A percentile compares a stretch with the other conserved stretches of the same genome.
Conservation (phyloP, 2,329 filamentous ascomycete genomes). For the Pseudogymnoascus sp. region DNA sequence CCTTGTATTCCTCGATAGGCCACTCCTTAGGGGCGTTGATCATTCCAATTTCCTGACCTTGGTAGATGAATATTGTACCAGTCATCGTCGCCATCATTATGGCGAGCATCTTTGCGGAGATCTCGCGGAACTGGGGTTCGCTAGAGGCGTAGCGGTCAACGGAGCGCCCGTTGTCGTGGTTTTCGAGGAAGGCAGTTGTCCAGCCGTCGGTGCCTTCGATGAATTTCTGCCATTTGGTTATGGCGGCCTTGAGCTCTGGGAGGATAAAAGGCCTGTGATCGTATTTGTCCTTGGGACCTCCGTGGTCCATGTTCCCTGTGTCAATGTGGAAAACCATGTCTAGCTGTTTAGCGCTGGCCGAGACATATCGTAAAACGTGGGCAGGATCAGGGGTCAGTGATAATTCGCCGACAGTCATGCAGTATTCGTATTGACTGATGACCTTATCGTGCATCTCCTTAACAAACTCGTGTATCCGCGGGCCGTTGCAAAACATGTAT, state of each 20-base stretch:
- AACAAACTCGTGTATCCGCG: conserved; percentile 61
- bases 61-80: conserved; percentile 51
- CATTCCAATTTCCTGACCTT: conserved; percentile 55
- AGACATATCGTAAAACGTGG: conserved; percentile 53
- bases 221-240: conserved; percentile 44
- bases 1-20: conserved; percentile 42
- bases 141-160: conserved; percentile 40
- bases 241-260: conserved; percentile 40
- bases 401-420: conserved; percentile 66
- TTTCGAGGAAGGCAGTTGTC: conserved; percentile 56
- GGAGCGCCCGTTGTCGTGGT: conserved; percentile 53
- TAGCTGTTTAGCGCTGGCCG: conserved; percentile 49
- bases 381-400: conserved; percentile 52
- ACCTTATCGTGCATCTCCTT: conserved; percentile 55
- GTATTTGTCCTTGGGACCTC: conserved; percentile 46
- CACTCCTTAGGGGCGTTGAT: conserved; percentile 47
- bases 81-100: conserved; percentile 42
- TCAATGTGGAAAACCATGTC: conserved; percentile 66
- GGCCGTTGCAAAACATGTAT: conserved; percentile 58
- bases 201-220: conserved; percentile 46
- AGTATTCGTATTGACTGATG: conserved; percentile 47
- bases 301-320: conserved; percentile 47
- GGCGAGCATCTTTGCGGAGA: conserved; percentile 43
- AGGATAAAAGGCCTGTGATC: conserved; percentile 38
- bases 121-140: conserved; percentile 20